Conservation (phyloP, 805 yeast species). For the Kodamaea lidongshanica region DNA sequence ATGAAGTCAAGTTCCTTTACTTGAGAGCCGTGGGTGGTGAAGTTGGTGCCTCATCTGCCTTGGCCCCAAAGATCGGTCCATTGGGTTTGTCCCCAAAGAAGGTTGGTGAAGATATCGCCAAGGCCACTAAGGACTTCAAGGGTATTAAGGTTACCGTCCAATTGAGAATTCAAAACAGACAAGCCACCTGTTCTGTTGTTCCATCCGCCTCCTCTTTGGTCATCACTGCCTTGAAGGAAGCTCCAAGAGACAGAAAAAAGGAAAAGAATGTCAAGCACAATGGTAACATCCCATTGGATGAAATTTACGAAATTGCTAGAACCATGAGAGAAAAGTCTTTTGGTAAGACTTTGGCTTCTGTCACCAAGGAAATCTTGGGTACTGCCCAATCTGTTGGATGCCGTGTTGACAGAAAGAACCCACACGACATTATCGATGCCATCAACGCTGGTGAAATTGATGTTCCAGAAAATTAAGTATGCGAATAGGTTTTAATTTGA, state of each 20-base stretch:
- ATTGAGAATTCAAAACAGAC: slow-evolving; percentile 99
- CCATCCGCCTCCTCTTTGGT: slow-evolving; percentile 99
- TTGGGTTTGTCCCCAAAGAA: slow-evolving; percentile 99
- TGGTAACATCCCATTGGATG: slow-evolving; percentile 97
- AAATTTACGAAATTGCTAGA: slow-evolving; percentile 95
- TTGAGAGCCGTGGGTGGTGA: slow-evolving; percentile 99
- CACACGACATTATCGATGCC: slow-evolving; percentile 97
- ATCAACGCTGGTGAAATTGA: slow-evolving; percentile 98
- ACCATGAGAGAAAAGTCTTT: slow-evolving; percentile 95
- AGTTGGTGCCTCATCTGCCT: slow-evolving; percentile 99
- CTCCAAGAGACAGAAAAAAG: slow-evolving; percentile 99
- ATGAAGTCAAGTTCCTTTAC: slow-evolving; percentile 96
- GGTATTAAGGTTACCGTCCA: slow-evolving; percentile 99
- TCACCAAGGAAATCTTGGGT: slow-evolving; percentile 97
- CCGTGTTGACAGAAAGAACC: slow-evolving; percentile 99
- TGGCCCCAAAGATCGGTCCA: slow-evolving; percentile 99
- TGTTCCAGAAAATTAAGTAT: slow-evolving; percentile 69
- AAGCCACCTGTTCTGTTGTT: slow-evolving; percentile 96
- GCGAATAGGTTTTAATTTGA: slow-evolving; percentile 33
- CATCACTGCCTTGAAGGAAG: slow-evolving; percentile 98
- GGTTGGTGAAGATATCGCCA: slow-evolving; percentile 99
- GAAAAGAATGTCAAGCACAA: slow-evolving; percentile 99
- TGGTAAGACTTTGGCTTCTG: slow-evolving; percentile 96
- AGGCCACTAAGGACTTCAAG: slow-evolving; percentile 98
- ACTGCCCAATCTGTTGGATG: slow-evolving; percentile 99